Evolutionary conservation across 345 rosid species (phyloP), one percentile per base, ranked within the genome.

Genomic region (Gossypium sturtianum): DNA sequence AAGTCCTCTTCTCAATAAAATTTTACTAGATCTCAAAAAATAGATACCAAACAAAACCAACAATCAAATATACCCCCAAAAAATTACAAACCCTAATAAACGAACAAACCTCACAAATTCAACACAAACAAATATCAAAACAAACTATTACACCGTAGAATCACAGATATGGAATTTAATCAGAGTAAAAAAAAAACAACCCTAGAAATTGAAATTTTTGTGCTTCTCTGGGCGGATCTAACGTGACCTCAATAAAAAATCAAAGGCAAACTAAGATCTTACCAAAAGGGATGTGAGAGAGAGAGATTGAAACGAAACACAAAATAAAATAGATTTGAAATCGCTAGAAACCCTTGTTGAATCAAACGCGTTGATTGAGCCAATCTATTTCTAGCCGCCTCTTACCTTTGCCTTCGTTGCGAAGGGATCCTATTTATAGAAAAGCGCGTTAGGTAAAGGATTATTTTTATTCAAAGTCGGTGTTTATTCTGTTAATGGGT

Each of bases 261-360:
- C 57, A 67, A 13, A 48, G 71, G 57, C 25, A 67, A 48, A 47
- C 9, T 57, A 67, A 67, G 71, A 67, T 67, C 71, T 67, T 67
- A 67, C 43, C 71, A 49, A 41, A 67, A 67, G 48, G 43, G 25
- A 67, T 34, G 7, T 34, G 10, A 64, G 29, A 6, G 17, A 51
- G 54, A 11, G 34, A 25, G 17, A 49, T 0, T 25, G 12, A 27
- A 51, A 70, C 41, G 47, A 70, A 16, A 51, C 47, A 47, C 17
- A 69, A 69, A 69, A 34, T 5, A 34, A 34, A 34, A 34, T 7
- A 34, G 7, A 34, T 34, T 34, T 34, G 0, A 34, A 34, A 34
- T 34, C 41, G 41, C 41, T 34, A 34, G 41, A 34, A 34, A 34
- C 41, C 41, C 41, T 34, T 34, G 41, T 0, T 34, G 41, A 34